These are phyloP conservation scores for Penicillium sp. DNA, from an alignment of 2,329 filamentous ascomycete species.

Conservation along the genomic window DNA sequence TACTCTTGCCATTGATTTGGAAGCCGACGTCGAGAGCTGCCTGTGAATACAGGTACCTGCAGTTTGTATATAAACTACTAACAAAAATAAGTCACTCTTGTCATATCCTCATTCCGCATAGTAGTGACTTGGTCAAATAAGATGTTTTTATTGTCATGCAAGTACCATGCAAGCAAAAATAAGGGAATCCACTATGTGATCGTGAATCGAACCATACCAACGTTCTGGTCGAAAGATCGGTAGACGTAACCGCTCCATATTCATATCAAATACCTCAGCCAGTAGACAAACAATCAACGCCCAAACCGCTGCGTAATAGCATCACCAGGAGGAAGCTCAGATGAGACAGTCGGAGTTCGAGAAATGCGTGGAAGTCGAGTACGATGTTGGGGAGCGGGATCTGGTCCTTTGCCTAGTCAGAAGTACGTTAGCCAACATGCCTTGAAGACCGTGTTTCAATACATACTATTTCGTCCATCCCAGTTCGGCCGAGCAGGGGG, in stretches of 20 bases:
- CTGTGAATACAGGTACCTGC: too few species aligned
- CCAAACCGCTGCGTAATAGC: conserved; percentile 27
- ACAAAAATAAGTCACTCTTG: too few species aligned
- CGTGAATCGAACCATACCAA: background rate
- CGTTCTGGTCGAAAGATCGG: background rate
- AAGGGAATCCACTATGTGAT: background rate
- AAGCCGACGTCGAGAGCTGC: too few species aligned
- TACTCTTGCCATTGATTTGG: too few species aligned
- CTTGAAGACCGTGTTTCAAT: background rate
- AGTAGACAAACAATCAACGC: background rate
- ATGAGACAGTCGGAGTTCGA: conserved; percentile 20
- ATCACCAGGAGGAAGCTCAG: conserved; percentile 24
- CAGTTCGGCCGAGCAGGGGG: conserved; percentile 28
- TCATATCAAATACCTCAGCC: background rate
- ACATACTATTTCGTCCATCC: conserved; percentile 25
- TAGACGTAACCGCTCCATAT: background rate
- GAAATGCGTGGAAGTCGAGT: conserved; percentile 24
- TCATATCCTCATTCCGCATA: too few species aligned
- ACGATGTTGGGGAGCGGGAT: conserved; percentile 25
- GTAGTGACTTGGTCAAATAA: too few species aligned
- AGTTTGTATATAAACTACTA: too few species aligned
- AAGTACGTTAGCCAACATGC: background rate
- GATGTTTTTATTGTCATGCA: background rate
- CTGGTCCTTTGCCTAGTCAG: conserved; percentile 9
- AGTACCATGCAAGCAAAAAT: background rate